Base-by-base conservation (phyloP, 768 basidiomycete species). In the Lactifluus volemus region DNA sequence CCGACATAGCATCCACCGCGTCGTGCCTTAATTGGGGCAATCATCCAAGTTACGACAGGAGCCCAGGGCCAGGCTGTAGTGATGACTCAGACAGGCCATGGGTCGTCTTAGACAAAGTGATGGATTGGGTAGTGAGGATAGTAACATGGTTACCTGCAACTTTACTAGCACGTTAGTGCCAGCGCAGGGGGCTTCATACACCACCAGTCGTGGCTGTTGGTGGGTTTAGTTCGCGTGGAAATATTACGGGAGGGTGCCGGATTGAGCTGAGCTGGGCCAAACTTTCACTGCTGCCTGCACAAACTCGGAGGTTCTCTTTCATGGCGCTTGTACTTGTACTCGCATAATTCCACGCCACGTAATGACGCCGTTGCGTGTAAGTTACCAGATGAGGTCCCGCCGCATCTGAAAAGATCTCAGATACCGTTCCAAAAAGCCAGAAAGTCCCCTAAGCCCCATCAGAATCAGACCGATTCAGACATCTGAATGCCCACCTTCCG, bases 401-500 rank as follows among this genome's bases (percentile, higher is more conserved):
- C 41, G 15, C 41, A 15, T 17, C 32, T 5, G 6, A 17, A 17
- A 42, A 42, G 6, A 42, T 42, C 15, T 42, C 11, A 42, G 41
- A 42, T 42, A 42, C 15, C 15, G 10, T 49, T n/a, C 17, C 6
- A 8, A 10, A 29, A 15, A 45, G 5, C 17, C 25, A 34, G 29
- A 45, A n/a, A 4, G 50, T 21, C n/a, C 34, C 41, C 12, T 10
- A 11, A 51, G n/a, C 29, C 45, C 34, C 60, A 61, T 61, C 60
- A 61, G 55, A 61, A 55, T 36, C 49, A 51, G 49, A 61, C 30
- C 9, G 9, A 61, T 50, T 36, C 49, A 51, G 49, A 61, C 30
- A 9, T 5, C 32, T 9, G 30, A 19, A 19, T 5, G 14, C 39
- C 15, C 5, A 45, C 14, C 10, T 34, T 44, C 54, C n/a, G 41